Evolutionary conservation across 2,329 filamentous ascomycete genomes (phyloP).

Genomic region (Alternaria infectoria): DNA sequence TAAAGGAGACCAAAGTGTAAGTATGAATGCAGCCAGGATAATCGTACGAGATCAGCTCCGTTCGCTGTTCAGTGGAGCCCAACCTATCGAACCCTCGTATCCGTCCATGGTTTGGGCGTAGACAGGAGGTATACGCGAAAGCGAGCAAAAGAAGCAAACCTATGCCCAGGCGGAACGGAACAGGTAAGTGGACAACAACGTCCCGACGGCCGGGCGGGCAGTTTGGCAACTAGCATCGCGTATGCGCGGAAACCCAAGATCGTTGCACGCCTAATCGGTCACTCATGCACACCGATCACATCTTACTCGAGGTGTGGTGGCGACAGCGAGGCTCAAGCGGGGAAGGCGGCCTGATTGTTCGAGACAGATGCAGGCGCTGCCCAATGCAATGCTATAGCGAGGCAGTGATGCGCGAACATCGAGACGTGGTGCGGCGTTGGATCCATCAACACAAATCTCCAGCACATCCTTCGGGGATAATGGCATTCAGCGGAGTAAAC

Average conservation of each 20-base stretch:
- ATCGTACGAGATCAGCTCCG: not conserved
- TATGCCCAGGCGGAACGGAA: not conserved
- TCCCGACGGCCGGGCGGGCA: not conserved
- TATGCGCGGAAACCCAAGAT: not conserved
- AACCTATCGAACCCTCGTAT: not conserved
- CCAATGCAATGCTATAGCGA: constrained; percentile 9
- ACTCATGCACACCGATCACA: constrained; percentile 27
- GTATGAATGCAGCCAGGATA: not conserved
- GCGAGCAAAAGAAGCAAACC: not conserved
- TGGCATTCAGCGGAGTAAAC: not conserved
- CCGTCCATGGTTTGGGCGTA: not conserved
- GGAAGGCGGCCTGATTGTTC: constrained; percentile 17
- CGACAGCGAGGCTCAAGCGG: constrained; percentile 28
- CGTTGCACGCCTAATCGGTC: not conserved
- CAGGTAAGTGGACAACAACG: not conserved
- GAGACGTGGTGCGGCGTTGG: constrained; percentile 14
- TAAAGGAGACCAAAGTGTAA: not conserved
- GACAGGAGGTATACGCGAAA: not conserved
- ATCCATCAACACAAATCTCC: constrained; percentile 5
- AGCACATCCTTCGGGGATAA: not conserved
- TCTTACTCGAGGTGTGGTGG: constrained; percentile 7
- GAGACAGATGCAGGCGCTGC: constrained; percentile 19
- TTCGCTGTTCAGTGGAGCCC: not conserved
- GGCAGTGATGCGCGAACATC: constrained; percentile 16
- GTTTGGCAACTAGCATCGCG: not conserved